A percentile compares a stretch with the other conserved stretches of the same genome.
These are phyloP conservation scores for Corylus heterophylla DNA, from an alignment of 306 rosid genomes.

Conservation along the genomic window DNA sequence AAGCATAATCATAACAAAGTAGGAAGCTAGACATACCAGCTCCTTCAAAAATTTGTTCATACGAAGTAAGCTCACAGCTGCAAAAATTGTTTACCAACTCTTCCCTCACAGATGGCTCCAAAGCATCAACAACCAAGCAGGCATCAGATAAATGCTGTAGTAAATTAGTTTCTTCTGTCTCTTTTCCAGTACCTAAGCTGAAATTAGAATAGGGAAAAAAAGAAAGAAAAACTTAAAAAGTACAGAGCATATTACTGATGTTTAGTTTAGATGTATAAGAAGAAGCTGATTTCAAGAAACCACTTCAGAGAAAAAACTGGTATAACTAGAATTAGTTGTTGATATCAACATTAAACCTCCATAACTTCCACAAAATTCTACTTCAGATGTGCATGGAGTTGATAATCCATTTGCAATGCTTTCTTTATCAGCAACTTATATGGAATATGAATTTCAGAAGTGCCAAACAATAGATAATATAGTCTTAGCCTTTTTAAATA, in stretches of 20 bases:
- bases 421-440: neutral
- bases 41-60: constrained; percentile 99
- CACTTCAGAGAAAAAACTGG: neutral
- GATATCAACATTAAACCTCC: neutral
- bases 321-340: neutral
- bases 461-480: neutral
- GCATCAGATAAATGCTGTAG: constrained; percentile 95
- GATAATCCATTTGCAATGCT: neutral
- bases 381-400: neutral
- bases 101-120: constrained; percentile 97
- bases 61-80: constrained; percentile 91
- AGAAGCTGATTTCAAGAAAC: neutral
- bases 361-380: constrained; percentile 2
- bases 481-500: neutral
- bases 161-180: constrained; percentile 87
- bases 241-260: too few relatives aligned
- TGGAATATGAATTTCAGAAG: neutral
- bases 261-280: neutral
- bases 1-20: constrained; percentile 23
- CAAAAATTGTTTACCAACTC: constrained; percentile 96
- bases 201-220: constrained; percentile 42
- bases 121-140: constrained; percentile 95
- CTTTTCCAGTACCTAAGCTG: constrained; percentile 99
- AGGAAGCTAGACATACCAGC: constrained; percentile 64
- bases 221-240: neutral